Conservation (phyloP, 2,329 filamentous ascomycete genomes). For the Beauveria sp. region DNA sequence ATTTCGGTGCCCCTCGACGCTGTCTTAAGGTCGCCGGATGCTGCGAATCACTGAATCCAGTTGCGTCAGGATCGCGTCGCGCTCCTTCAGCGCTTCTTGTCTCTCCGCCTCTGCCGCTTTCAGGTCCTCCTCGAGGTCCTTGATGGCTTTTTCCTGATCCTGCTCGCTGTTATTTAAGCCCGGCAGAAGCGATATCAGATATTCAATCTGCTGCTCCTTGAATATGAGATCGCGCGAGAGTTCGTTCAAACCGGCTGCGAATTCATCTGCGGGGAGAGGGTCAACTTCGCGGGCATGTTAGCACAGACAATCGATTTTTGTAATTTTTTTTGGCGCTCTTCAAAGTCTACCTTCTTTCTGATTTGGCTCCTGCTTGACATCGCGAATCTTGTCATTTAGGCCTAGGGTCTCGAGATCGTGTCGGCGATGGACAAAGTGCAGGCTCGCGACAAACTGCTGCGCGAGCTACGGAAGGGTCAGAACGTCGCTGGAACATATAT, state of each 20-base stretch:
- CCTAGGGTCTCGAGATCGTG: conserved; percentile 58
- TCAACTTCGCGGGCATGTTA: conserved; percentile 35
- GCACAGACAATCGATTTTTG: background rate
- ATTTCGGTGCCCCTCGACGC: background rate
- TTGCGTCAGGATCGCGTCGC: conserved; percentile 51
- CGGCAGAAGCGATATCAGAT: conserved; percentile 65
- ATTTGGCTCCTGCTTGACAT: conserved; percentile 46
- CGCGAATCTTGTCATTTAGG: conserved; percentile 50
- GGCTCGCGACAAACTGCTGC: conserved; percentile 59
- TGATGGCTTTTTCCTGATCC: conserved; percentile 63
- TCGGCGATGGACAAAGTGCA: conserved; percentile 59
- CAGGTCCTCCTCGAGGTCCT: conserved; percentile 57
- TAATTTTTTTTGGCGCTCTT: background rate
- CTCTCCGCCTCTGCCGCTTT: conserved; percentile 55
- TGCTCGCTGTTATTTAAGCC: conserved; percentile 71
- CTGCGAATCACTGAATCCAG: conserved; percentile 55
- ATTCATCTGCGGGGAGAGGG: conserved; percentile 54
- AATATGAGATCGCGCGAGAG: conserved; percentile 68
- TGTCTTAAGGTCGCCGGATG: conserved; percentile 49
- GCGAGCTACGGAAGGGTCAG: conserved; percentile 42
- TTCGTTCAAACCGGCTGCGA: conserved; percentile 61
- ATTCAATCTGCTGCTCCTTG: conserved; percentile 78
- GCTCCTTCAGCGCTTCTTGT: conserved; percentile 56
- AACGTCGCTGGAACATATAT: no score
- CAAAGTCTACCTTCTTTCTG: conserved; percentile 40